These are phyloP conservation scores for Immersiella caudata DNA, from an alignment of 495 filamentous ascomycete genomes.

Conservation along the genomic window DNA sequence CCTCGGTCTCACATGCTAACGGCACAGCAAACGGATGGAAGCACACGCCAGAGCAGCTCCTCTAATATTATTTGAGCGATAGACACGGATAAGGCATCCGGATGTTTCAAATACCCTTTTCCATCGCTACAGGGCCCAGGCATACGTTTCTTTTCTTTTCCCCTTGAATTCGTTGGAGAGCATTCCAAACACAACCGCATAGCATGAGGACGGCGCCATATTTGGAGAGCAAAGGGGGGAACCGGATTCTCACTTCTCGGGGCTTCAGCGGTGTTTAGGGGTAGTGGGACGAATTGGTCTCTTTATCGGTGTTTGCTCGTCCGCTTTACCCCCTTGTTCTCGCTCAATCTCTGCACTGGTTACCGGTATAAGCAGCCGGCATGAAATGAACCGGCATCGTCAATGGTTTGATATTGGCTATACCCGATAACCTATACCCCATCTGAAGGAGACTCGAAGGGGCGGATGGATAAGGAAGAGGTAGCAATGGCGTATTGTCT, in stretches of 20 bases:
- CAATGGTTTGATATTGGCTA: background rate
- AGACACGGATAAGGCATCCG: background rate
- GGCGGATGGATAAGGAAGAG: background rate
- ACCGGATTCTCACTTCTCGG: background rate
- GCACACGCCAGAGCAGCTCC: background rate
- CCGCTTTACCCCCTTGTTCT: background rate
- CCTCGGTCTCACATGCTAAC: background rate
- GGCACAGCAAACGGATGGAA: background rate
- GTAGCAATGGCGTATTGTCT: background rate
- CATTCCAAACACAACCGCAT: conserved; percentile 7
- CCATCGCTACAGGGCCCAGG: background rate
- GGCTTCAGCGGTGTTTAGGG: background rate
- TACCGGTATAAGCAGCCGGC: background rate
- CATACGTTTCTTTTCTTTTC: background rate
- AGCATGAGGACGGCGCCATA: conserved; percentile 15
- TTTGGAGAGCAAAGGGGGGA: background rate
- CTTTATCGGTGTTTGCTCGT: background rate
- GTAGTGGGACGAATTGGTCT: background rate
- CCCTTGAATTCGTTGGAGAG: background rate
- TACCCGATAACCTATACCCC: no score
- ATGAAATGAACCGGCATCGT: background rate
- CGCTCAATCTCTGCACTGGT: background rate
- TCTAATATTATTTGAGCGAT: background rate
- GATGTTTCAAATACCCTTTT: background rate
- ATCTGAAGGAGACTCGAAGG: no score